Evolutionary conservation across 371 early-diverging fungal genomes (phyloP).

Genomic region (Umbelopsis sp.): DNA sequence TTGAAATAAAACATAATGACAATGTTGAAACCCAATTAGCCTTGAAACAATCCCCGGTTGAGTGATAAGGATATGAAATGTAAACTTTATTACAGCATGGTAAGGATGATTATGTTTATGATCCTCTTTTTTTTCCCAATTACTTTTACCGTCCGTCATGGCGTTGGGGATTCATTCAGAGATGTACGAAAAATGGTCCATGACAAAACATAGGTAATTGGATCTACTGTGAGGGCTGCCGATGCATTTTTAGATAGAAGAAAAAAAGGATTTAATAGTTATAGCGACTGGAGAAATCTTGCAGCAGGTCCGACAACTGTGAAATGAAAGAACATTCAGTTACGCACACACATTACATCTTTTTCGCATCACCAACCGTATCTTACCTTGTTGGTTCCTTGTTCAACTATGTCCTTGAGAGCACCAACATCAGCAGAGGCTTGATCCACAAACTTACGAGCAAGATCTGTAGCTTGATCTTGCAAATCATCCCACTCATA

Average conservation of each 20-base stretch:
- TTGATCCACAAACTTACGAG: slow-evolving; percentile 70
- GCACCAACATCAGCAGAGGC: slow-evolving; percentile 76
- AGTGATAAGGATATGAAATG: too few relatives aligned
- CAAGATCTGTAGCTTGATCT: slow-evolving; percentile 67
- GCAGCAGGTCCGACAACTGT: slow-evolving; percentile 7
- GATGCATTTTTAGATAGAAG: not conserved
- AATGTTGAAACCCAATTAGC: too few relatives aligned
- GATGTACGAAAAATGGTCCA: not conserved
- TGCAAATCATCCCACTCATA: slow-evolving; percentile 57
- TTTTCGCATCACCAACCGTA: not conserved
- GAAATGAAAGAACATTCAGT: not conserved
- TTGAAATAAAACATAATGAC: too few relatives aligned
- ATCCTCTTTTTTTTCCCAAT: not conserved
- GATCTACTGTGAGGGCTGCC: too few relatives aligned
- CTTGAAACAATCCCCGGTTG: too few relatives aligned
- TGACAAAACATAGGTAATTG: too few relatives aligned
- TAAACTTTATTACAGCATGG: not conserved
- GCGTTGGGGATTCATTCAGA: not conserved
- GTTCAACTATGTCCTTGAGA: slow-evolving; percentile 73
- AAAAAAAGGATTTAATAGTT: not conserved
- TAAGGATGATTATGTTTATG: not conserved
- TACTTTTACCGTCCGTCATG: not conserved
- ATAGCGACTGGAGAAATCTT: slow-evolving; percentile 7
- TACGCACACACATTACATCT: not conserved
- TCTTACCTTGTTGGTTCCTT: slow-evolving; percentile 51